Percentiles rank a stretch among this genome's conserved stretches.
Conservation (phyloP, 2,329 filamentous ascomycete species). For the Nemania abortiva region DNA sequence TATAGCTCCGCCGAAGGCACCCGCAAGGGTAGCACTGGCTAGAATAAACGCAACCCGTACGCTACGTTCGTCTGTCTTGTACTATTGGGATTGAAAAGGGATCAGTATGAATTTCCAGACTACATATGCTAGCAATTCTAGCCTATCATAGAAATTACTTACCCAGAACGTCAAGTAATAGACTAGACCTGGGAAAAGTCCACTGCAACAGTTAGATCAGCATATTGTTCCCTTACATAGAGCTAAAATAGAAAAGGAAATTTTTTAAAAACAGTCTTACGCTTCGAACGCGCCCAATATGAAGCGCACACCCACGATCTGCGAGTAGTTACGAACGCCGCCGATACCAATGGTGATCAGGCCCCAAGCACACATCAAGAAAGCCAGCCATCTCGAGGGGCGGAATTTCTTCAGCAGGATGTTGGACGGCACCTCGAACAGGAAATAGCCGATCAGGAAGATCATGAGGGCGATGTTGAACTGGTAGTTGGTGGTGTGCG, state of each 20-base stretch:
- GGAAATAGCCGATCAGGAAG: slow-evolving; percentile 52
- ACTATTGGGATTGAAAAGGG: slow-evolving; percentile 53
- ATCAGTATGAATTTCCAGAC: not conserved
- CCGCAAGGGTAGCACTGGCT: slow-evolving; percentile 75
- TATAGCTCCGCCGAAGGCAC: slow-evolving; percentile 80
- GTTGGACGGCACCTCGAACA: slow-evolving; percentile 76
- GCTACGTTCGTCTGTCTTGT: slow-evolving; percentile 76
- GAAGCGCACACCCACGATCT: slow-evolving; percentile 75
- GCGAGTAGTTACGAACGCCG: slow-evolving; percentile 69
- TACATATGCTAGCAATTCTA: not conserved
- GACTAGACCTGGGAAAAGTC: slow-evolving; percentile 75
- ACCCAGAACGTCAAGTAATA: slow-evolving; percentile 77
- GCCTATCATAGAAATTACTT: slow-evolving; percentile 26
- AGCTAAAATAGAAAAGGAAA: not conserved
- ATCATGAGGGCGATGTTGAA: slow-evolving; percentile 56
- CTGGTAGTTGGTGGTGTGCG: slow-evolving; percentile 49
- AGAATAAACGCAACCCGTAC: slow-evolving; percentile 79
- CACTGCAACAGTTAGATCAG: slow-evolving; percentile 49
- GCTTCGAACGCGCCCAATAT: slow-evolving; percentile 78
- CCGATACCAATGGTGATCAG: slow-evolving; percentile 76
- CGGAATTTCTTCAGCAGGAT: slow-evolving; percentile 73
- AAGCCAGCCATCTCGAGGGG: slow-evolving; percentile 72
- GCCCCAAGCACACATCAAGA: slow-evolving; percentile 76
- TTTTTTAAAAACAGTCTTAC: slow-evolving; percentile 19
- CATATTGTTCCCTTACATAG: not conserved